Conservation (phyloP, 2,329 filamentous ascomycete species). For the Fusarium mangiferae region DNA sequence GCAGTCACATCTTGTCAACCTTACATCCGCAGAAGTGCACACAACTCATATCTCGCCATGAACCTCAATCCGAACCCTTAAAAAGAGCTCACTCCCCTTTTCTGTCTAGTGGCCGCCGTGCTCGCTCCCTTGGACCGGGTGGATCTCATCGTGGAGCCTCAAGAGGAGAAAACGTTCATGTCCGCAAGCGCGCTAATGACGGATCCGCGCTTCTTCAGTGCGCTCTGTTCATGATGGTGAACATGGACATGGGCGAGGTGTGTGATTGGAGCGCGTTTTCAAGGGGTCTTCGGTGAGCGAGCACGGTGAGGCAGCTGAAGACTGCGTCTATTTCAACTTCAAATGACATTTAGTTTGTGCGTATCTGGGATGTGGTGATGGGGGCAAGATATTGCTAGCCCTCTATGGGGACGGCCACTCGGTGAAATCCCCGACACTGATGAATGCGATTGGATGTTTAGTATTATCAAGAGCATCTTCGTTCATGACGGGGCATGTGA, state of each 20-base stretch:
- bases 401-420: not conserved
- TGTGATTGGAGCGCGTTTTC: slow-evolving; percentile 34
- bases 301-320: slow-evolving; percentile 5
- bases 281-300: slow-evolving; percentile 10
- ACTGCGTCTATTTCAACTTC: slow-evolving; percentile 3
- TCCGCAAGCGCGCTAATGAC: slow-evolving; percentile 39
- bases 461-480: not conserved
- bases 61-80: slow-evolving; percentile 6
- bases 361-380: slow-evolving; percentile 2
- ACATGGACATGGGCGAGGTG: slow-evolving; percentile 8
- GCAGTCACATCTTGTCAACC: slow-evolving; percentile 17
- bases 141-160: slow-evolving; percentile 41
- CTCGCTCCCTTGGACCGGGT: slow-evolving; percentile 42
- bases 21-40: slow-evolving; percentile 5
- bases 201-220: slow-evolving; percentile 40
- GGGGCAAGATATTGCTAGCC: slow-evolving; percentile 3
- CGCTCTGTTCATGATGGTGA: slow-evolving; percentile 11
- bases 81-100: not conserved
- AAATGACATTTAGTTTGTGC: slow-evolving; percentile 8
- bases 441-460: not conserved
- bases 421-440: not conserved
- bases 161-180: not conserved
- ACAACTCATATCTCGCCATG: not conserved
- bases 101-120: slow-evolving; percentile 21
- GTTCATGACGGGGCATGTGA: not conserved